Evolutionary conservation across 208 protist species (phyloP).

Genomic region (Novymonas esmeraldas): DNA sequence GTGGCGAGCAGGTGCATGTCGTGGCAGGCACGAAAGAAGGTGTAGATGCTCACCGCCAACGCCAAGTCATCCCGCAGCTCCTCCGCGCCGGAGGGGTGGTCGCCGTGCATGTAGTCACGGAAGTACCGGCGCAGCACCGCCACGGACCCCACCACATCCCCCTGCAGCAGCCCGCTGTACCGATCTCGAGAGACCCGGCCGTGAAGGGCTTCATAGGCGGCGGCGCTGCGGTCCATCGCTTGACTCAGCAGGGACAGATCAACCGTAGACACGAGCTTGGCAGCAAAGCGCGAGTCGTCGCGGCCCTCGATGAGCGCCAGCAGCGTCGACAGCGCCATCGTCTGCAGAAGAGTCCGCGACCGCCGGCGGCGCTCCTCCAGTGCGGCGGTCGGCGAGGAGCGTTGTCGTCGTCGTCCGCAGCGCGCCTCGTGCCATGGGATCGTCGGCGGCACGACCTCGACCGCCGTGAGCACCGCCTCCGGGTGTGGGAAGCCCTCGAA

Average conservation of each 20-base stretch:
- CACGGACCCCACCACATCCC: conserved; percentile 29
- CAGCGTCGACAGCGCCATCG: conserved; percentile 43
- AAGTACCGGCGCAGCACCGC: conserved; percentile 38
- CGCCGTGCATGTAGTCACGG: conserved; percentile 36
- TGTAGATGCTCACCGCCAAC: conserved; percentile 59
- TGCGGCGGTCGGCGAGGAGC: not conserved
- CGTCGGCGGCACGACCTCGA: conserved; percentile 25
- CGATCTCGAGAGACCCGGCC: conserved; percentile 34
- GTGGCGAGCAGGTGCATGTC: conserved; percentile 53
- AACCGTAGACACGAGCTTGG: conserved; percentile 42
- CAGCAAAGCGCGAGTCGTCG: conserved; percentile 39
- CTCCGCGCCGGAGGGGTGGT: conserved; percentile 38
- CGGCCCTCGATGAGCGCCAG: conserved; percentile 65
- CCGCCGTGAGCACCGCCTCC: conserved; percentile 11
- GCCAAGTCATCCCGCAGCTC: conserved; percentile 62
- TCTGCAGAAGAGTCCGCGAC: conserved; percentile 28
- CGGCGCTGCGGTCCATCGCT: conserved; percentile 51
- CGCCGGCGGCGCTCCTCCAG: conserved; percentile 21
- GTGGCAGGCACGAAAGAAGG: conserved; percentile 60
- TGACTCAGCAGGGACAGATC: conserved; percentile 39
- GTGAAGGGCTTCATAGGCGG: conserved; percentile 35
- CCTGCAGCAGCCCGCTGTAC: conserved; percentile 29
- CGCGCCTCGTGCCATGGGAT: conserved; percentile 18
- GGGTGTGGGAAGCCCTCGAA: conserved; percentile 17
- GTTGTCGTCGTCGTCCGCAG: conserved; percentile 3